These are phyloP conservation scores for Backusella circina DNA, from an alignment of 192 early-diverging fungal genomes.

Conservation along the genomic window DNA sequence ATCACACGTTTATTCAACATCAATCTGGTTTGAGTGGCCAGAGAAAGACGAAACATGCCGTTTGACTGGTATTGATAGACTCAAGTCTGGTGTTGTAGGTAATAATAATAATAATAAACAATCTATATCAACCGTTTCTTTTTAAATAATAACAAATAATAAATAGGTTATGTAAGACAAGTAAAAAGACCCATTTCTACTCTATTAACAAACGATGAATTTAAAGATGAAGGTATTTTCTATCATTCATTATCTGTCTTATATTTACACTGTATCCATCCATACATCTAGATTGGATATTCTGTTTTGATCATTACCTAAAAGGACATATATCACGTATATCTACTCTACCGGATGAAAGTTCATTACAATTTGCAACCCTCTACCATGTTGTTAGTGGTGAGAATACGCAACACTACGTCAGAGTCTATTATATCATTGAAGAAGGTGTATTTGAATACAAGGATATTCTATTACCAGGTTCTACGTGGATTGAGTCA, in stretches of 20 bases:
- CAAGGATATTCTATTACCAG: constrained; percentile 30
- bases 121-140: not conserved
- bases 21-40: constrained; percentile 20
- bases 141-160: not conserved
- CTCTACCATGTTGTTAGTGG: constrained; percentile 27
- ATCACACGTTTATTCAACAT: constrained; percentile 23
- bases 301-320: constrained; percentile 16
- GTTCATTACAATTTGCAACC: constrained; percentile 12
- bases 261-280: not conserved
- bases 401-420: constrained; percentile 19
- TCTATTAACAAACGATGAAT: not conserved
- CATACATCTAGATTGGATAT: constrained; percentile 13
- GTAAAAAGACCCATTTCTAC: not conserved
- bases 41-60: not conserved
- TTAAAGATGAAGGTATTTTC: not conserved
- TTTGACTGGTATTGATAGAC: constrained; percentile 10
- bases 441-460: not conserved
- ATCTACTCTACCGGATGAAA: not conserved
- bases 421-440: constrained; percentile 19
- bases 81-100: constrained; percentile 16
- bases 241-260: not conserved
- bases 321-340: constrained; percentile 21
- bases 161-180: not conserved
- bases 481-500: constrained; percentile 23
- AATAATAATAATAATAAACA: not conserved